Evolutionary conservation across 2,329 filamentous ascomycete genomes (phyloP), one percentile per base, ranked within the genome.

Genomic region (Epicoccum sorghinum): DNA sequence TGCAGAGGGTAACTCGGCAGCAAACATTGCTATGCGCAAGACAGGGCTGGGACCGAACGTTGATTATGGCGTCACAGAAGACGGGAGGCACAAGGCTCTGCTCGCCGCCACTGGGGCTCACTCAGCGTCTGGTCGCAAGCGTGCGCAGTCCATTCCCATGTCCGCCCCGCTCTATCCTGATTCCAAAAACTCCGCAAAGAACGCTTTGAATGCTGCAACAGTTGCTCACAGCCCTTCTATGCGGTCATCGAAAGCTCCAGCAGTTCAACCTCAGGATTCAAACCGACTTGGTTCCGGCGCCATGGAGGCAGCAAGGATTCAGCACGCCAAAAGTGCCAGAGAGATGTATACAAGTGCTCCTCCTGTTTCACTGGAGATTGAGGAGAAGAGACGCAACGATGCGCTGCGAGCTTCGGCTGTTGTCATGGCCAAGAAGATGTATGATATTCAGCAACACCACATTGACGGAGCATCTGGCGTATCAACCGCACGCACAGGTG

Each of bases 351-450:
- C 89, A 0, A 87, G 89, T 1, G 78, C 85, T 30, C 91, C 92
- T 4, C 88, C 87, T 0, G 85, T 96, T 3, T 81, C 85, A 24
- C 78, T 83, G 2, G 90, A 96, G 67, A 77, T 86, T 0, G 88
- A 95, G 36, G 91, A 96, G 66, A 83, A 87, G 71, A 86, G 84
- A 57, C 85, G 84, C 53, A 84, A 87, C 39, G 89, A 91, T 61
- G 86, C 87, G 4, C 79, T 96, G 3, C 89, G 88, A 59, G 90
- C 91, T 27, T 93, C 91, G 18, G 91, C 93, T 2, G 80, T 96
- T 3, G 90, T 89, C 9, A 96, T 97, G 91, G 92, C 93, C 6
- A 89, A 88, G 74, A 86, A 89, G 63, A 93, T 96, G 86, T 96
- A 92, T 69, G 84, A 80, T 9, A 79, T 85, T 30, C 87, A 91